A percentile compares a stretch with the other conserved stretches of the same genome.
These are phyloP conservation scores for Dryas octopetala DNA, from an alignment of 306 rosid species.

Conservation along the genomic window DNA sequence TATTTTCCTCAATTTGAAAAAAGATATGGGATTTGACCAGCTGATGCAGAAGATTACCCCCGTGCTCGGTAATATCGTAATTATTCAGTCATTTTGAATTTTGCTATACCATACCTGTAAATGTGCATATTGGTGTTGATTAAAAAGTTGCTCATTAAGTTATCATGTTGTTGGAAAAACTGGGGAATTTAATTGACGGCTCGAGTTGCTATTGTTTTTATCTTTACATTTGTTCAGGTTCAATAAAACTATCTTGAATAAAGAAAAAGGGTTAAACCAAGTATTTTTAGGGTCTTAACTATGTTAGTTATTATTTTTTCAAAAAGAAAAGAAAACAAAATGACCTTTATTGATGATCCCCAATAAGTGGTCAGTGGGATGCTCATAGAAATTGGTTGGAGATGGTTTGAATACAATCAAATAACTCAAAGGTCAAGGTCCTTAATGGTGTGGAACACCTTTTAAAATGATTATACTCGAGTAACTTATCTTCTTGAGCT, in stretches of 20 bases:
- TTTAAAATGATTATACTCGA: not conserved
- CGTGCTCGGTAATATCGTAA: not conserved
- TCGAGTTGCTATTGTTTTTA: not conserved
- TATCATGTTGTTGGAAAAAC: not conserved
- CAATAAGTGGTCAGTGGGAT: not conserved
- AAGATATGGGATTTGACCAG: conserved; percentile 2
- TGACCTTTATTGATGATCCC: not conserved
- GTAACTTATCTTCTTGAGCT: not conserved
- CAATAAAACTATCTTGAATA: not conserved
- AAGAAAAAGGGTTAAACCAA: not conserved
- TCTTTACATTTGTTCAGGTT: not conserved
- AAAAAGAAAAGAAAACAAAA: not conserved
- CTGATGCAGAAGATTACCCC: conserved; percentile 14
- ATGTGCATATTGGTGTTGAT: not conserved
- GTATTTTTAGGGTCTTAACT: not conserved
- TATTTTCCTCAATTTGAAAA: not conserved
- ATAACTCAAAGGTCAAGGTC: not conserved
- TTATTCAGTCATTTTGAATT: not conserved
- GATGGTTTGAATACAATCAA: not conserved
- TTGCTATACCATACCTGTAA: not conserved
- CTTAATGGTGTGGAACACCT: not conserved
- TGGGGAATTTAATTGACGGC: not conserved
- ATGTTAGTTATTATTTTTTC: not conserved
- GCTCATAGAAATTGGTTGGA: not conserved
- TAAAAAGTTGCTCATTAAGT: not conserved